Percentiles rank a stretch among this genome's conserved stretches.
Conservation (phyloP, 2,329 filamentous ascomycete genomes). For the Fusarium penzigii region DNA sequence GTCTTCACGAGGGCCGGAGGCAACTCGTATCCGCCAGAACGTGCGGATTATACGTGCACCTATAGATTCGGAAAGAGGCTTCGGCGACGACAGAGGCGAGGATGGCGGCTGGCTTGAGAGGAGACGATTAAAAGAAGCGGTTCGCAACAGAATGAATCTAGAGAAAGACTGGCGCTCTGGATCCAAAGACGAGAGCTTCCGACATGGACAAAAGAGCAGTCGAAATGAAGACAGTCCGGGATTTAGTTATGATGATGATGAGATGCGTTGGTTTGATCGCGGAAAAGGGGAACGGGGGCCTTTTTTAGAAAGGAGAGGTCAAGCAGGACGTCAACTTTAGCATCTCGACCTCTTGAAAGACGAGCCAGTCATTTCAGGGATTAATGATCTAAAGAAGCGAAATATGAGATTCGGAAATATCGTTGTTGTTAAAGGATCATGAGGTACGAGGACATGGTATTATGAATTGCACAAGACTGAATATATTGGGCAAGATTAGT, state of each 20-base stretch:
- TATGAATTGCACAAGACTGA: no score
- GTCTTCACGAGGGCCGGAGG: neutral
- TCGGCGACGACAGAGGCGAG: neutral
- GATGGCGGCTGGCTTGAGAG: neutral
- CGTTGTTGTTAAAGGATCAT: neutral
- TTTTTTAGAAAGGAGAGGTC: neutral
- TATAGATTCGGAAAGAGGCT: neutral
- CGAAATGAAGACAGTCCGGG: neutral
- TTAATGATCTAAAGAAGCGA: neutral
- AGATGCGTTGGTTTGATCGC: neutral
- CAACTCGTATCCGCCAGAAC: neutral
- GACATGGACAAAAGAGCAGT: neutral
- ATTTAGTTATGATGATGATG: neutral
- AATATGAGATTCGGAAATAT: neutral
- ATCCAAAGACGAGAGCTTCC: neutral
- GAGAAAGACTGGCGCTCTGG: neutral
- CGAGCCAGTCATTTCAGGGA: neutral
- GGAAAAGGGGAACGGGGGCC: neutral
- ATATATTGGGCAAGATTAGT: no score
- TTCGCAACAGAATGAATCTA: neutral
- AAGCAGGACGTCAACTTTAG: neutral
- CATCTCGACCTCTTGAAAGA: neutral
- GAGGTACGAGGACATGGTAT: no score
- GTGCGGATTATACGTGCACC: neutral
- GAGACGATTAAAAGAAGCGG: neutral